A percentile compares a stretch with the other conserved stretches of the same genome.
Conservation (phyloP, 305 asterid species). For the Nicotiana rustica region DNA sequence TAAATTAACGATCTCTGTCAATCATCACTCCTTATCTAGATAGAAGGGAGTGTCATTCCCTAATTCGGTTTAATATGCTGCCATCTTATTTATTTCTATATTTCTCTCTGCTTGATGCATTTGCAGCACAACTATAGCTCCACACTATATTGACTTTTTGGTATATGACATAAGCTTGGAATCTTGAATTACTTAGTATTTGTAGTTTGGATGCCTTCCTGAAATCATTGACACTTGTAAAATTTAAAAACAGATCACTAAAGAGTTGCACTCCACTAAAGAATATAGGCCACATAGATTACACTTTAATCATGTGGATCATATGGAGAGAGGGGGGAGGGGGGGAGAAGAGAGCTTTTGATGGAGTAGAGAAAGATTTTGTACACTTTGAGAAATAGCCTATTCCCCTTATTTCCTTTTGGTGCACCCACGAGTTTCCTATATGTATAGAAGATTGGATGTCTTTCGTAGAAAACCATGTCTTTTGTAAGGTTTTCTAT, state of each 20-base stretch:
- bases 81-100: background rate
- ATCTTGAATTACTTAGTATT: background rate
- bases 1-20: background rate
- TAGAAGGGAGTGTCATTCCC: conserved; percentile 10
- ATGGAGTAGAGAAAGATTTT: no score
- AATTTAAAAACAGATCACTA: background rate
- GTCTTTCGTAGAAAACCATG: no score
- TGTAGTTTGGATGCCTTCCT: background rate
- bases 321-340: no score
- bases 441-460: no score
- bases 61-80: background rate
- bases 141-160: background rate
- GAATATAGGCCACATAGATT: background rate
- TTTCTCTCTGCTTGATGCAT: background rate
- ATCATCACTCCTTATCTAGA: conserved; percentile 10
- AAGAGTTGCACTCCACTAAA: background rate
- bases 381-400: no score
- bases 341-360: no score
- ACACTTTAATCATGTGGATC: background rate
- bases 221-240: conserved; percentile 4
- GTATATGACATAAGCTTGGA: background rate
- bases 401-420: no score
- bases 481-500: no score
- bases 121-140: background rate
- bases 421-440: no score